Evolutionary conservation across 768 basidiomycete species (phyloP).

Genomic region (Rhizopogon salebrosus): DNA sequence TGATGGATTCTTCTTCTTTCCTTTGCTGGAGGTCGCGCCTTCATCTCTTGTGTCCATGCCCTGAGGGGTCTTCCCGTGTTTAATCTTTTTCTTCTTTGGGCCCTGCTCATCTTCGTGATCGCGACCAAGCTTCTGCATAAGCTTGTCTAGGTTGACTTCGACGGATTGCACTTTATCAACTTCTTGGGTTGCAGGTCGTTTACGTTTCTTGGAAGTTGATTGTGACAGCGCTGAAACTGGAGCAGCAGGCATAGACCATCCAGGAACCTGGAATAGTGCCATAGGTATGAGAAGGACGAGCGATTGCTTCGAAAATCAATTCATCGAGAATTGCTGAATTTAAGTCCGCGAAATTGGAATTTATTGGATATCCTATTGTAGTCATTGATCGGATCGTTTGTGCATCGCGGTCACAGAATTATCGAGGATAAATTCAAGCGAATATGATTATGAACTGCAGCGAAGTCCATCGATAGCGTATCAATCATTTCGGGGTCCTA

Average conservation of each 20-base stretch:
- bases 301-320: too few species aligned
- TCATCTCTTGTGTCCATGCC: not conserved
- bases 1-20: not conserved
- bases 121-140: conserved; percentile 43
- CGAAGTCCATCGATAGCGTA: not conserved
- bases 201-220: conserved; percentile 49
- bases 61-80: not conserved
- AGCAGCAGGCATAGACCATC: conserved; percentile 52
- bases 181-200: conserved; percentile 36
- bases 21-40: conserved; percentile 5
- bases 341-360: not conserved
- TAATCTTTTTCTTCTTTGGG: conserved; percentile 17
- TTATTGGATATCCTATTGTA: not conserved
- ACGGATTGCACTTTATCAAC: conserved; percentile 32
- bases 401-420: not conserved
- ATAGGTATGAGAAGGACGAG: conserved; percentile 18
- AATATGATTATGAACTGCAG: not conserved
- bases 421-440: not conserved
- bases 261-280: conserved; percentile 62
- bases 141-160: conserved; percentile 55
- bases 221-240: conserved; percentile 33
- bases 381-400: not conserved
- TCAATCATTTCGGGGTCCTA: not conserved
- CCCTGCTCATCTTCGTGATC: conserved; percentile 9
- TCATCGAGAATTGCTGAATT: too few species aligned